Conservation (phyloP, 177 flowering plant species). For the Vitis hybrid region DNA sequence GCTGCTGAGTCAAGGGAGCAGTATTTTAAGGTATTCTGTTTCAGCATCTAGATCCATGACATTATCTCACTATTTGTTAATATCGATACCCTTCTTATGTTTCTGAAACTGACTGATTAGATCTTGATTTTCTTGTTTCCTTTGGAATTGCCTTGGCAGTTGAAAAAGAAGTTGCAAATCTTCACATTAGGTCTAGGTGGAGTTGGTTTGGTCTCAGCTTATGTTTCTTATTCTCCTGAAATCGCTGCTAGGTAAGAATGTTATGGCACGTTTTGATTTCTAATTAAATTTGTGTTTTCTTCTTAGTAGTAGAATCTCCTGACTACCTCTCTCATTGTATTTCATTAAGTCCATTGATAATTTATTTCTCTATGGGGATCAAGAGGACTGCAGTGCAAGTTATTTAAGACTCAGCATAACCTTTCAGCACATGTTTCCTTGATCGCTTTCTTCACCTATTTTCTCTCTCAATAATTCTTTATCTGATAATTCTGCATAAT, state of each 20-base stretch:
- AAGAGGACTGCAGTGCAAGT: background rate
- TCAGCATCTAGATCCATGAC: background rate
- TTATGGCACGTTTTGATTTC: background rate
- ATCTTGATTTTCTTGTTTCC: background rate
- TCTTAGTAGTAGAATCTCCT: background rate
- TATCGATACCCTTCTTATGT: background rate
- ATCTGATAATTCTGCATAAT: no score
- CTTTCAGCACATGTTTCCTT: background rate
- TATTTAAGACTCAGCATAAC: background rate
- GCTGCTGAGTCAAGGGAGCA: slow-evolving; percentile 87
- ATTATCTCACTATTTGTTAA: background rate
- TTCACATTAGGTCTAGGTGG: slow-evolving; percentile 83
- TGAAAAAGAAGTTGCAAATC: slow-evolving; percentile 71
- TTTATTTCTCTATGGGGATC: background rate
- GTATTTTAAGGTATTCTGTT: slow-evolving; percentile 58
- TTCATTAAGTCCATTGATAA: background rate
- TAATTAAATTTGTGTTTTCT: background rate
- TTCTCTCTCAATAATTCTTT: no score
- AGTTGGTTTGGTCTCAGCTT: slow-evolving; percentile 75
- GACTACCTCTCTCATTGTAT: background rate
- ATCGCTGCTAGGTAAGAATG: slow-evolving; percentile 69
- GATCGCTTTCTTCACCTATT: no score
- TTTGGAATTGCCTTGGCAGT: slow-evolving; percentile 42
- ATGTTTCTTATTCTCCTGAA: slow-evolving; percentile 84
- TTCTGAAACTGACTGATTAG: background rate